Evolutionary conservation across 495 filamentous ascomycete species (phyloP), one percentile per base, ranked within the genome.

Genomic region (Podospora tetraspora): DNA sequence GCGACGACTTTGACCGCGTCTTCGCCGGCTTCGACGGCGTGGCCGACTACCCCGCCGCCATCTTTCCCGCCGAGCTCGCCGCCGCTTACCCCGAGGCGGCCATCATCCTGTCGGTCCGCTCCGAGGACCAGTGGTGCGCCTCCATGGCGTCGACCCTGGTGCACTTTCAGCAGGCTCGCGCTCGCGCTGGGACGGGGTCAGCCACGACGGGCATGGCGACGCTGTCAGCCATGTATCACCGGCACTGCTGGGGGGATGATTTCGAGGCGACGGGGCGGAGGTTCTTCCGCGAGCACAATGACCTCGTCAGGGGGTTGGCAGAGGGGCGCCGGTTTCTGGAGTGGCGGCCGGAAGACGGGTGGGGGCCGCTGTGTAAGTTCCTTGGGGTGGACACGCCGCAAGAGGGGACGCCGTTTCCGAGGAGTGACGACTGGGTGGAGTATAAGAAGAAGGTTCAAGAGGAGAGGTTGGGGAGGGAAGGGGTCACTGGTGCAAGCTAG

Each of bases 291-390:
- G 71, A 71, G 13, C 76, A 80, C 65, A 74, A 79, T 34, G 69
- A 72, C 2, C 61, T 60, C 21, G 73, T 80, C 13, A 64, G 74
- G 12, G 56, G 63, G 12, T 68, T 74, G 5, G 72, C 73, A 13
- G 63, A 69, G 24, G 68, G 57, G 2, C 71, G 74, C 1, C 66
- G 66, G 30, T 71, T 90, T 59, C 82, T 91, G 57, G 88, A 91
- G 70, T 90, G 87, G 78, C 82, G 83, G 71, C 84, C 90, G 69
- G 82, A 83, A 60, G 83, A 89, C 59, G 89, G 89, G 64, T 91
- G 89, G 89, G 86, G 74, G 27, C 88, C 88, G 11, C 80, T 92
- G 21, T 90, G 88, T 78, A 80, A 87, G 65, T 91, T 91, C 78
- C 81, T 91, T 0, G 88, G 85, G 52, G 82, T 86, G 64, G 79